These are phyloP conservation scores for Solanum okadae DNA, from an alignment of 257 asterid species.

Conservation along the genomic window DNA sequence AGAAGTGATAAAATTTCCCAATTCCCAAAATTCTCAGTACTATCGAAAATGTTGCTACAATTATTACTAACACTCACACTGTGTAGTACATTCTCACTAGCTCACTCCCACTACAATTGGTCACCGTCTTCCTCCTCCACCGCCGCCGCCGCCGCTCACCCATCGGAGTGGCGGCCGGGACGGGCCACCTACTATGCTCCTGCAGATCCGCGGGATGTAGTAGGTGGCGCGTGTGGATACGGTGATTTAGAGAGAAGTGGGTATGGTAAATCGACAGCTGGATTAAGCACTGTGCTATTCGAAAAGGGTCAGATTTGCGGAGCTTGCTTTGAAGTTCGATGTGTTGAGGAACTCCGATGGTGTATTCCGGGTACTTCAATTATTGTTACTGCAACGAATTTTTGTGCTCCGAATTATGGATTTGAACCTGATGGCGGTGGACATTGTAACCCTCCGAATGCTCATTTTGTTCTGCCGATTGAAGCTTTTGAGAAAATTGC, in stretches of 20 bases:
- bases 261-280: constrained; percentile 92
- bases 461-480: constrained; percentile 86
- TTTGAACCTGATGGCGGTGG: constrained; percentile 81
- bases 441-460: constrained; percentile 83
- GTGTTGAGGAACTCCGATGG: constrained; percentile 90
- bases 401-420: constrained; percentile 89
- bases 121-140: constrained; percentile 36
- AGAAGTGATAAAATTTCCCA: neutral
- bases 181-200: constrained; percentile 85
- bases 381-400: constrained; percentile 90
- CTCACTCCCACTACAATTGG: constrained; percentile 48
- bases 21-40: neutral
- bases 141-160: constrained; percentile 23
- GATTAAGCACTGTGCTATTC: constrained; percentile 66
- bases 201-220: constrained; percentile 59
- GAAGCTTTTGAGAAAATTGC: constrained; percentile 94
- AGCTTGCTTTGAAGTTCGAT: constrained; percentile 76
- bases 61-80: constrained; percentile 21
- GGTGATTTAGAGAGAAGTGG: constrained; percentile 68
- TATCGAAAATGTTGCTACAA: neutral
- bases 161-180: constrained; percentile 72
- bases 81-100: constrained; percentile 9
- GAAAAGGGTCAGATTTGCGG: constrained; percentile 96
- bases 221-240: constrained; percentile 94
- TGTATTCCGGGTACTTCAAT: constrained; percentile 91